Evolutionary conservation across 1,284 basidiomycete species (phyloP).

Genomic region (Athelia sp.): DNA sequence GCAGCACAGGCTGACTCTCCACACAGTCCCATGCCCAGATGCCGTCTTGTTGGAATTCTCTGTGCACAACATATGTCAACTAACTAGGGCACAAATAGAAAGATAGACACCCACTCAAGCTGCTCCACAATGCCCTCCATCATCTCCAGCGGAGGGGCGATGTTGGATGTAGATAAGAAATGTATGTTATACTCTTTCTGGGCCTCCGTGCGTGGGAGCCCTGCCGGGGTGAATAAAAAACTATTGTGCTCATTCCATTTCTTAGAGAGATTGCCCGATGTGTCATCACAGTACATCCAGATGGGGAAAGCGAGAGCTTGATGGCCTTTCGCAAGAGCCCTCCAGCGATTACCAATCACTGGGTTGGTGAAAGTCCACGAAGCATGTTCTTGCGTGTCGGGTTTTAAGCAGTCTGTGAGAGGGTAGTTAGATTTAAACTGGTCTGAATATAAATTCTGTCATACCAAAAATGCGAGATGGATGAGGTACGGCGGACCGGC

Average conservation of each 20-base stretch:
- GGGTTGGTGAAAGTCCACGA: neutral
- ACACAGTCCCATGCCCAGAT: conserved; percentile 14
- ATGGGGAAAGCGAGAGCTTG: conserved; percentile 16
- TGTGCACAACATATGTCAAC: neutral
- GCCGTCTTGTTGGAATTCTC: conserved; percentile 11
- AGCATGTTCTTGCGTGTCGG: neutral
- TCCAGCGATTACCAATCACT: conserved; percentile 12
- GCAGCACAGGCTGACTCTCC: conserved; percentile 7
- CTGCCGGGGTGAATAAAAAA: conserved; percentile 23
- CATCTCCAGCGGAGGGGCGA: conserved; percentile 21
- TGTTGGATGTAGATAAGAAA: conserved; percentile 22
- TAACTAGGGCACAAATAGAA: neutral
- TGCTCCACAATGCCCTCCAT: conserved; percentile 14
- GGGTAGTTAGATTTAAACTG: neutral
- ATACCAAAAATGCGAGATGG: neutral
- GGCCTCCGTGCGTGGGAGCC: conserved; percentile 17
- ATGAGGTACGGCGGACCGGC: neutral
- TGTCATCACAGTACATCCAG: conserved; percentile 31
- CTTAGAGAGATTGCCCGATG: conserved; percentile 30
- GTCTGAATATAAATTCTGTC: neutral
- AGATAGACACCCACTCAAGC: conserved; percentile 12
- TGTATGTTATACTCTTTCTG: conserved; percentile 24
- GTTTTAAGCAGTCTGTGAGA: neutral
- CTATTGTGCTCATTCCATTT: conserved; percentile 34
- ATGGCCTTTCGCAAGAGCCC: conserved; percentile 9